Evolutionary conservation across 176 grass and related monocot species (phyloP), one percentile per base, ranked within the genome.

Genomic region (Musa beccarii): DNA sequence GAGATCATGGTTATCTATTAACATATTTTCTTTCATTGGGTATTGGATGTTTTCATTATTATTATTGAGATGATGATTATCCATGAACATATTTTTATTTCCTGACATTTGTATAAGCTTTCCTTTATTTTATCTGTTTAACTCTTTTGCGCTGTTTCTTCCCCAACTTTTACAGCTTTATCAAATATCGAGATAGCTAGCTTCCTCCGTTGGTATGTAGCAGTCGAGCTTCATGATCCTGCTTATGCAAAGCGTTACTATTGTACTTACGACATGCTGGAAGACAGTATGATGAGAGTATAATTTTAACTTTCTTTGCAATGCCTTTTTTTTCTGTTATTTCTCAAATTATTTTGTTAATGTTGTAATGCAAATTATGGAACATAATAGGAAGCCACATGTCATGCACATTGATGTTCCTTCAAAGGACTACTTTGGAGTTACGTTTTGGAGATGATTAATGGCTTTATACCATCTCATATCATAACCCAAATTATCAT

Each of bases 121-220:
- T 12, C 55, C 55, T 55, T 74, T 13, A 16, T 9, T 74, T 15
- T 74, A 17, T 50, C 8, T 9, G 1, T 76, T 52, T 51, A 53
- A 51, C 28, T 23, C 53, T 9, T 21, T 11, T 52, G 34, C 0
- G 3, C 34, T 43, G 34, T 43, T 43, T 43, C 34, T 13, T 52
- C n/a, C 72, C 2, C 16, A 52, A 17, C 63, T 52, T 70, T 89
- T 88, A 28, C 84, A 92, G 90, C 95, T 78, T 79, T 94, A 71
- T 99, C 95, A 80, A 94, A 99, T 84, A 91, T 99, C 79, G 90
- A 99, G 82, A 93, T 99, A 81, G 95, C 88, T 61, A 99, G 95
- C 81, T 94, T 99, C 80, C 82, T 99, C 68, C 89, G 86, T 66
- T 99, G 95, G 95, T 99, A 99, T 80, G 83, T 99, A 55, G 72